These are phyloP conservation scores for Aspergillus cejpii DNA, from an alignment of 2,329 filamentous ascomycete species.

Conservation along the genomic window DNA sequence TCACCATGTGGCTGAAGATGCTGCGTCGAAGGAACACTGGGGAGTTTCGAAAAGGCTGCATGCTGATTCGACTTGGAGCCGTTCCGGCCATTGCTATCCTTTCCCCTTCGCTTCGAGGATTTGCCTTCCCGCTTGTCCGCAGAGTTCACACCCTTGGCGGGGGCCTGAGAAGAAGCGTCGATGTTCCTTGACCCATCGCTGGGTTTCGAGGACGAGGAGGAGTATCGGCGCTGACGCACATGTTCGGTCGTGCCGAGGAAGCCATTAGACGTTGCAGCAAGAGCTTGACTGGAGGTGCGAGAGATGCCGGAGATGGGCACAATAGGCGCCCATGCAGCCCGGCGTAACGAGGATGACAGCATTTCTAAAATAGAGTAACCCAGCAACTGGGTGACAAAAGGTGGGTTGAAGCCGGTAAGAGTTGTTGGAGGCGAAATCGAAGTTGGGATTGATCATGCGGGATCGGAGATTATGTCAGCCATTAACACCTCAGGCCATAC, in stretches of 20 bases:
- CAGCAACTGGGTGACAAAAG: slow-evolving; percentile 21
- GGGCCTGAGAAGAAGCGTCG: slow-evolving; percentile 36
- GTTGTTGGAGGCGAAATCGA: slow-evolving; percentile 32
- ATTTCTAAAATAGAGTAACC: slow-evolving; percentile 29
- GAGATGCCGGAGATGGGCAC: slow-evolving; percentile 29
- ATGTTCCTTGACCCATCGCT: slow-evolving; percentile 42
- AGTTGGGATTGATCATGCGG: slow-evolving; percentile 33
- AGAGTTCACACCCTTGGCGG: slow-evolving; percentile 35
- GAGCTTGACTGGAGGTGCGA: slow-evolving; percentile 26
- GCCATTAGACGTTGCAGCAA: slow-evolving; percentile 28
- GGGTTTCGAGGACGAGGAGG: slow-evolving; percentile 45
- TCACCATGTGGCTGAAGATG: slow-evolving; percentile 45
- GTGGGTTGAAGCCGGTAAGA: slow-evolving; percentile 21
- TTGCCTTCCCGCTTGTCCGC: slow-evolving; percentile 34
- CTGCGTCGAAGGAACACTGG: slow-evolving; percentile 46
- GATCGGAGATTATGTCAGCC: slow-evolving; percentile 22
- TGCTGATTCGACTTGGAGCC: slow-evolving; percentile 34
- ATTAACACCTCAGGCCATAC: slow-evolving; percentile 17
- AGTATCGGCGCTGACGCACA: slow-evolving; percentile 43
- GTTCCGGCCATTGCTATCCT: slow-evolving; percentile 30
- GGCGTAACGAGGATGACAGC: slow-evolving; percentile 43
- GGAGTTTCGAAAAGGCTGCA: slow-evolving; percentile 39
- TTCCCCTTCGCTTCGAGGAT: slow-evolving; percentile 31
- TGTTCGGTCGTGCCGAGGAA: slow-evolving; percentile 30
- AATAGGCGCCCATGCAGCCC: slow-evolving; percentile 38